phyloP scores from a whole-genome alignment of 768 basidiomycete genomes.

The Mycena maculata region DNA sequence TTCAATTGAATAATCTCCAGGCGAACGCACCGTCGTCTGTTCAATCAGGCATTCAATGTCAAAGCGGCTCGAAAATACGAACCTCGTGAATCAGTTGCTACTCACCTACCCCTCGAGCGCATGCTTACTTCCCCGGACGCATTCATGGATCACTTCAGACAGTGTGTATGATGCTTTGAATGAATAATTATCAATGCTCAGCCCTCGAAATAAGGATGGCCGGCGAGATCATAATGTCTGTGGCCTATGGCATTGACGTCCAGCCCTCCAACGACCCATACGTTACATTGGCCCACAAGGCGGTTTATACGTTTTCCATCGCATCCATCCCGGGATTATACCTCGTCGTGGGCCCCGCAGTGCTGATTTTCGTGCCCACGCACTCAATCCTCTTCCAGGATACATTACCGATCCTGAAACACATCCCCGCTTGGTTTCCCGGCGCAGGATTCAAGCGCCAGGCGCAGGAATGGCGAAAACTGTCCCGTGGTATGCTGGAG shows the following conservation, averaged over 20 bases:
- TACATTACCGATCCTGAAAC: conserved; percentile 31
- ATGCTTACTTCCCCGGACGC: conserved; percentile 22
- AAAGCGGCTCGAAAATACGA: not conserved
- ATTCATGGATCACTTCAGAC: conserved; percentile 6
- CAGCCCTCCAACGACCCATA: conserved; percentile 46
- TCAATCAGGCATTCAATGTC: conserved; percentile 18
- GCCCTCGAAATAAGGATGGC: conserved; percentile 30
- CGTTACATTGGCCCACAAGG: conserved; percentile 42
- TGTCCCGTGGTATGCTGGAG: conserved; percentile 50
- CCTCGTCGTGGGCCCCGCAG: conserved; percentile 41
- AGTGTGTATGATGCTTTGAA: not conserved
- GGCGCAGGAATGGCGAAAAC: conserved; percentile 47
- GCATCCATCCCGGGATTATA: conserved; percentile 43
- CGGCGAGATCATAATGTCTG: conserved; percentile 44
- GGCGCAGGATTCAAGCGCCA: conserved; percentile 57
- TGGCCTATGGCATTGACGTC: conserved; percentile 47
- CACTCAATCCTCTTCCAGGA: not conserved
- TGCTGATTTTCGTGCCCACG: not conserved
- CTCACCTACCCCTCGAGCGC: conserved; percentile 26
- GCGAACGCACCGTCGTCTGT: conserved; percentile 24
- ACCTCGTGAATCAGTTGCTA: conserved; percentile 18
- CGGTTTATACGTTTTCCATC: conserved; percentile 38
- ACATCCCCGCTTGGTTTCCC: conserved; percentile 54
- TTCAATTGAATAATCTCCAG: not conserved
- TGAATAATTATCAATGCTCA: too few species aligned